phyloP scores from a whole-genome alignment of 305 asterid genomes.

The Fraxinus dipetala region DNA sequence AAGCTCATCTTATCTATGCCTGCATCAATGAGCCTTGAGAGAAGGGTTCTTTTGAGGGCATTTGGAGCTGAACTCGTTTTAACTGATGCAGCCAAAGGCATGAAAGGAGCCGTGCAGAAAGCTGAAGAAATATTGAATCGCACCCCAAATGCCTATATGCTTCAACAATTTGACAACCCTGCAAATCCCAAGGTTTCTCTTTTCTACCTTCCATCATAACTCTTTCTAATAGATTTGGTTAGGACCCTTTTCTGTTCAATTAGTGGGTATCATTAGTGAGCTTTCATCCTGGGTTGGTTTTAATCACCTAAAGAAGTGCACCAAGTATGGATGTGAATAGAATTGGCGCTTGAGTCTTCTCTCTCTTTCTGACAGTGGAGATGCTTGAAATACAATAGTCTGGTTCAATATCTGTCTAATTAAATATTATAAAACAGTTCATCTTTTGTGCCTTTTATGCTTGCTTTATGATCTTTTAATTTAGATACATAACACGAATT shows the following conservation, averaged over 20 bases:
- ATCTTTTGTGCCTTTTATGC: not conserved
- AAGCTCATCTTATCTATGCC: constrained; percentile 98
- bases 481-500: not conserved
- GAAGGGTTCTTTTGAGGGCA: constrained; percentile 92
- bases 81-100: constrained; percentile 90
- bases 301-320: not conserved
- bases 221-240: constrained; percentile 5
- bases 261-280: not conserved
- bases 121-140: constrained; percentile 76
- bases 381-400: not conserved
- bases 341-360: not conserved
- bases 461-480: not conserved
- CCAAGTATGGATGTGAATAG: not conserved
- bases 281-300: not conserved
- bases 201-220: constrained; percentile 4
- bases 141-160: constrained; percentile 86
- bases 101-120: constrained; percentile 92
- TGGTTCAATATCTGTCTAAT: not conserved
- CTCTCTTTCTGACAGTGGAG: not conserved
- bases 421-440: not conserved
- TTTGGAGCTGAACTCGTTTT: constrained; percentile 95
- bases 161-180: constrained; percentile 93
- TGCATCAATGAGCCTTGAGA: constrained; percentile 96
- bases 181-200: constrained; percentile 86
- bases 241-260: not conserved